A percentile compares a stretch with the other conserved stretches of the same genome.
Evolutionary conservation across 805 yeast genomes (phyloP).

Genomic region (Hanseniaspora singularis): DNA sequence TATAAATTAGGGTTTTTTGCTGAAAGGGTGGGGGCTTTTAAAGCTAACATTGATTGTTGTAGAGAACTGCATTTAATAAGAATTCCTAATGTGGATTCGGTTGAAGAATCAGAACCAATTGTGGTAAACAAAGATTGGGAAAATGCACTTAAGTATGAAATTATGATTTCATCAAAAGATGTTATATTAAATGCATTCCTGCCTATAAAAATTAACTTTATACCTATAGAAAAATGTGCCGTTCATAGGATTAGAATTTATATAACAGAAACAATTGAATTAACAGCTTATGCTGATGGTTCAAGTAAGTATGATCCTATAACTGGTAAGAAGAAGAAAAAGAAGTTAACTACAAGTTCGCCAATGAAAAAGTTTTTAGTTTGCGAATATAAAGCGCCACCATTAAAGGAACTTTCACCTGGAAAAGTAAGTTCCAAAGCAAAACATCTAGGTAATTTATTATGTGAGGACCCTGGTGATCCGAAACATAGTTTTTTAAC

Average conservation of each 20-base stretch:
- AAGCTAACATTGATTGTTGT: conserved; percentile 55
- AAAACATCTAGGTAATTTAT: conserved; percentile 33
- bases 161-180: conserved; percentile 79
- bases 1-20: conserved; percentile 60
- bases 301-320: conserved; percentile 10
- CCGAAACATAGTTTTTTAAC: conserved; percentile 44
- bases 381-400: conserved; percentile 64
- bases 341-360: conserved; percentile 51
- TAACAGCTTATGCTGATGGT: conserved; percentile 52
- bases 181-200: conserved; percentile 71
- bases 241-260: conserved; percentile 78
- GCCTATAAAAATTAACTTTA: conserved; percentile 72
- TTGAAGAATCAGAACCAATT: conserved; percentile 88
- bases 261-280: conserved; percentile 74
- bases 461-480: conserved; percentile 30
- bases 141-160: conserved; percentile 77
- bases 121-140: conserved; percentile 90
- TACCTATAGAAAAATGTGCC: conserved; percentile 76
- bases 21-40: conserved; percentile 76
- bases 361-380: conserved; percentile 72
- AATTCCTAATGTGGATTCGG: conserved; percentile 61
- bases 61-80: conserved; percentile 58
- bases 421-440: conserved; percentile 29
- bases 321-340: conserved; percentile 56
- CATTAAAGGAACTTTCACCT: conserved; percentile 26